Base-by-base conservation (phyloP, 805 yeast genomes). In the Starmerella roubikii region DNA sequence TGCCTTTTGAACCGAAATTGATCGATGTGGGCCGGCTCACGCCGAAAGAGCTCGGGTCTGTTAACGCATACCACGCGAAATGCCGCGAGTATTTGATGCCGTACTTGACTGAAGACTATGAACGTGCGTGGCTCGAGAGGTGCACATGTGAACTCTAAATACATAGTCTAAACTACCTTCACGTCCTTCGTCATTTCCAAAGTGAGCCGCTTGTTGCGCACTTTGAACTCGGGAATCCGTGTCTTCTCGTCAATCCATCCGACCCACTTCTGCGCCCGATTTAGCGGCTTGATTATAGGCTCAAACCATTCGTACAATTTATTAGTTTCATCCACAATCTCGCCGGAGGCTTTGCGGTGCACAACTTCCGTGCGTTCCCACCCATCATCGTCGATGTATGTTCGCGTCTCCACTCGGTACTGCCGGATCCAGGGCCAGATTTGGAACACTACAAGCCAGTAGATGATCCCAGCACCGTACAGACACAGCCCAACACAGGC, bases 401-500 rank as follows among this genome's bases (percentile, higher is more conserved):
- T 23, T 30, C 35, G 34, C 2, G 35, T 20, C 11, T 42, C 52
- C 12, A 54, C 32, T 52, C 29, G 26, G 38, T 54, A 54, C 13
- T 49, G 48, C 6, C 50, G 28, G 13, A 60, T 39, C 51, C 54
- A 56, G 32, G 93, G 93, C 48, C 77, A 56, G 1, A 76, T 35
- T 41, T 59, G 60, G 30, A 74, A 66, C 79, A 83, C 76, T 15
- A 74, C 53, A 8, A 74, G 42, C 78, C 84, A 81, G 62, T 79
- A 81, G 1, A 67, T 48, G n/a, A 43, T 48, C 9, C 60, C 60
- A 46, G 83, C 88, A 35, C 74, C 55, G 12, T 67, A 78, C 33
- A 81, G 66, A 47, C 78, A 85, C 75, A 84, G 71, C 11, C 85
- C 76, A n/a, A 78, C 82, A 35, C 80, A 91, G 54, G 84, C 76